phyloP scores from a whole-genome alignment of 2,329 filamentous ascomycete species.

The Periconia sp. region DNA sequence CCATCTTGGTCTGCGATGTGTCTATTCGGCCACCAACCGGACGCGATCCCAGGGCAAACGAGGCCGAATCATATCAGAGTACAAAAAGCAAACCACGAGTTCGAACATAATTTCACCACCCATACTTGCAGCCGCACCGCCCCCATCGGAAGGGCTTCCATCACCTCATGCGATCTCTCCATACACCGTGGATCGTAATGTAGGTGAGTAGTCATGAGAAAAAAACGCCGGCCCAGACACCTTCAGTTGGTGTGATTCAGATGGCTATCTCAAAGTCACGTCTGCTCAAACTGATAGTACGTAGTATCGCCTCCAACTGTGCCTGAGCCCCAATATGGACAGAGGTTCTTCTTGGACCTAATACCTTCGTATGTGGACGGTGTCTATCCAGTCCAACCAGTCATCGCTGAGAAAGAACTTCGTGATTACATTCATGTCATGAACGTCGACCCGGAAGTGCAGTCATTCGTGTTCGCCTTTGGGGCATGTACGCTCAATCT shows the following conservation, averaged over 20 bases:
- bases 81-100: conserved; percentile 35
- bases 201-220: conserved; percentile 12
- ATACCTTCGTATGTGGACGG: conserved; percentile 48
- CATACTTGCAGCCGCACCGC: conserved; percentile 23
- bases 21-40: conserved; percentile 45
- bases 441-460: conserved; percentile 41
- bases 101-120: conserved; percentile 21
- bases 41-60: conserved; percentile 42
- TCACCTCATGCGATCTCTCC: conserved; percentile 14
- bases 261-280: neutral
- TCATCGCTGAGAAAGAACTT: conserved; percentile 48
- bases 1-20: conserved; percentile 48
- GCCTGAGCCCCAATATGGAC: neutral
- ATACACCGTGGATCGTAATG: conserved; percentile 17
- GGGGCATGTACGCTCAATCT: conserved; percentile 51
- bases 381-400: conserved; percentile 52
- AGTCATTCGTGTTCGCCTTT: conserved; percentile 50
- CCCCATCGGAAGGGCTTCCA: conserved; percentile 11
- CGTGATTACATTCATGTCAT: conserved; percentile 39
- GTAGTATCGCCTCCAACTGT: conserved; percentile 1
- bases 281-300: neutral
- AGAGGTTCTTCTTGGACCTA: conserved; percentile 45
- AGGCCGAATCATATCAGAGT: conserved; percentile 47
- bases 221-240: conserved; percentile 6
- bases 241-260: conserved; percentile 11